These are phyloP conservation scores for Zygoascus flipseniorum DNA, from an alignment of 805 yeast genomes.

Conservation along the genomic window DNA sequence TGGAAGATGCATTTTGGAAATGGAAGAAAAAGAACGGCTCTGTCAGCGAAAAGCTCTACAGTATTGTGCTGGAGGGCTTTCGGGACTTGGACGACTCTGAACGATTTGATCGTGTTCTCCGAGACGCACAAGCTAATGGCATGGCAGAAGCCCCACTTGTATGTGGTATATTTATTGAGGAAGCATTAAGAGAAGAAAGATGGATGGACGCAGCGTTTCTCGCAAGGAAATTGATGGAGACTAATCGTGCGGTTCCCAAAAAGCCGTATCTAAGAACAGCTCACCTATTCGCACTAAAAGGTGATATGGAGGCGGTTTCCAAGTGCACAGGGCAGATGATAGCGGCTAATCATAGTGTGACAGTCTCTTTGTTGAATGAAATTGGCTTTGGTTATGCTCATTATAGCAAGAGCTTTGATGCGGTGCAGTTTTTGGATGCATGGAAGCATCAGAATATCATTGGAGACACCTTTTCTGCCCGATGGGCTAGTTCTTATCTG, in stretches of 20 bases:
- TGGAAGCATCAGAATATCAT: neutral
- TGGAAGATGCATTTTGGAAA: constrained; percentile 8
- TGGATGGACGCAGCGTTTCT: neutral
- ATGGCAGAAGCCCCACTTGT: constrained; percentile 4
- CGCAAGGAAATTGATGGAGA: neutral
- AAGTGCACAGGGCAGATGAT: neutral
- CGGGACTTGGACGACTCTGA: neutral
- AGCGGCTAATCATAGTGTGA: neutral
- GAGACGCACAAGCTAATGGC: constrained; percentile 4
- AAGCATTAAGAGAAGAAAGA: constrained; percentile 5
- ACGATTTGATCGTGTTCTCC: constrained; percentile 1
- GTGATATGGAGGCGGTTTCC: neutral
- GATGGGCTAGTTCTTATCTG: neutral
- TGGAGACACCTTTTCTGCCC: neutral
- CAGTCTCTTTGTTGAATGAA: neutral
- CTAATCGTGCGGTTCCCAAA: neutral
- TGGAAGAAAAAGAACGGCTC: constrained; percentile 6
- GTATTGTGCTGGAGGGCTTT: constrained; percentile 7
- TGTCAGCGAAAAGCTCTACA: constrained; percentile 3
- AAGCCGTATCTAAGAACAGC: neutral
- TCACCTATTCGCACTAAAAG: neutral
- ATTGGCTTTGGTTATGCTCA: neutral
- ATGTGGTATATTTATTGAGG: constrained; percentile 4
- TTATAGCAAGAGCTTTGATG: constrained; percentile 2
- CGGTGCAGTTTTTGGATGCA: neutral